A percentile compares a stretch with the other conserved stretches of the same genome.
These are phyloP conservation scores for Exophiala xenobiotica DNA, from an alignment of 2,329 filamentous ascomycete genomes.

Conservation along the genomic window DNA sequence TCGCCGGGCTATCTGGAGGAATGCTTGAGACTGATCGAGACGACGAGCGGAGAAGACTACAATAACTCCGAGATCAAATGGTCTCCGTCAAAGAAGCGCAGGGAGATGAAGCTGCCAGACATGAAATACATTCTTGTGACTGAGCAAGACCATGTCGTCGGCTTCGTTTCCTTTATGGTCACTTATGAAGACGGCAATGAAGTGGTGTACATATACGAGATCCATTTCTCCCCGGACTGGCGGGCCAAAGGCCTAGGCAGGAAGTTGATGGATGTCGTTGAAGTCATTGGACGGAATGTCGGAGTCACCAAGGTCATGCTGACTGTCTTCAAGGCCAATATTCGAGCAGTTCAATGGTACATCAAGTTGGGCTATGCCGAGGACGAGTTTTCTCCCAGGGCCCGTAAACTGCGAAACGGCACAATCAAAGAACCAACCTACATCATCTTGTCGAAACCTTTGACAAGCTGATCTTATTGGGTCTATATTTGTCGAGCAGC, in stretches of 20 bases:
- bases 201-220: slow-evolving; percentile 65
- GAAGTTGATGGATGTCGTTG: slow-evolving; percentile 50
- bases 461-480: slow-evolving; percentile 27
- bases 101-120: slow-evolving; percentile 58
- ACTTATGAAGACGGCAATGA: slow-evolving; percentile 56
- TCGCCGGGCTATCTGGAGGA: slow-evolving; percentile 43
- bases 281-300: slow-evolving; percentile 47
- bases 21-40: slow-evolving; percentile 55
- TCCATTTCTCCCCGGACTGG: slow-evolving; percentile 51
- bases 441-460: slow-evolving; percentile 52
- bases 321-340: slow-evolving; percentile 58
- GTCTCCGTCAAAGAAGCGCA: slow-evolving; percentile 52
- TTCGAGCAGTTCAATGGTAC: slow-evolving; percentile 50
- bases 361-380: slow-evolving; percentile 49
- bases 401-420: slow-evolving; percentile 50
- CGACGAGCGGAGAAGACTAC: slow-evolving; percentile 56
- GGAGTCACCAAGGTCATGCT: slow-evolving; percentile 59
- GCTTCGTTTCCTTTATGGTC: slow-evolving; percentile 57
- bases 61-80: slow-evolving; percentile 53
- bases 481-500: slow-evolving; percentile 78
- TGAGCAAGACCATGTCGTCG: slow-evolving; percentile 31
- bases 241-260: slow-evolving; percentile 54
- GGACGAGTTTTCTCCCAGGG: slow-evolving; percentile 54
- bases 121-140: slow-evolving; percentile 58
- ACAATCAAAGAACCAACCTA: slow-evolving; percentile 51